Evolutionary conservation across 805 yeast species (phyloP).

Genomic region (Cyberlindnera euphorbiae): DNA sequence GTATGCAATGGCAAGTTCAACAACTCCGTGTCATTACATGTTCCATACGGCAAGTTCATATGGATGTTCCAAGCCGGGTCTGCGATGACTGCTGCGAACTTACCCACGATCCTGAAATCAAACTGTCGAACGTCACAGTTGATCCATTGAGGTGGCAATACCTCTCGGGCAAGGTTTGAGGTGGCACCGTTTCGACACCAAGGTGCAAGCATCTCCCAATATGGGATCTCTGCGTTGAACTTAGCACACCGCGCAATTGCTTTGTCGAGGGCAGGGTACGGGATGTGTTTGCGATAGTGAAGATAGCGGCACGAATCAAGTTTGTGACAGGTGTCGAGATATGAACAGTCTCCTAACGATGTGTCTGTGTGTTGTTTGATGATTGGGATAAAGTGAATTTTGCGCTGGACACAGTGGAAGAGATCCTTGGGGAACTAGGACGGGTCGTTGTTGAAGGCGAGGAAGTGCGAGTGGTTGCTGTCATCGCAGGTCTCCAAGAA

Average conservation of each 20-base stretch:
- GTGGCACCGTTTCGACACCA: conserved; percentile 33
- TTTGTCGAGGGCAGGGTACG: conserved; percentile 27
- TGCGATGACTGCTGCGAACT: conserved; percentile 78
- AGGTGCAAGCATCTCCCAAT: conserved; percentile 26
- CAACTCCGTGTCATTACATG: conserved; percentile 74
- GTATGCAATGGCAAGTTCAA: conserved; percentile 57
- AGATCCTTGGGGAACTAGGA: conserved; percentile 28
- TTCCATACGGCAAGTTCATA: conserved; percentile 76
- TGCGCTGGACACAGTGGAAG: conserved; percentile 12
- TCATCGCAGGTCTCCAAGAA: conserved; percentile 50
- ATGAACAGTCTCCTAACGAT: conserved; percentile 84
- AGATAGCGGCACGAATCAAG: conserved; percentile 73
- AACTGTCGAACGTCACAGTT: conserved; percentile 74
- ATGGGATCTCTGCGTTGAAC: conserved; percentile 18
- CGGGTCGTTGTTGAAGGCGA: conserved; percentile 25
- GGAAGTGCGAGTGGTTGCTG: conserved; percentile 13
- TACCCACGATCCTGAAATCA: conserved; percentile 68
- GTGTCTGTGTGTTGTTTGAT: conserved; percentile 61
- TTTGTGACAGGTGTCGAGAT: conserved; percentile 90
- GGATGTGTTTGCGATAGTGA: conserved; percentile 55
- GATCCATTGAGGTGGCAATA: conserved; percentile 75
- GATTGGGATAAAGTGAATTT: conserved; percentile 52
- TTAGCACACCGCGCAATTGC: conserved; percentile 19
- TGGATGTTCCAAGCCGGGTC: conserved; percentile 97
- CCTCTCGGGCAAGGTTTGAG: conserved; percentile 28